These are phyloP conservation scores for Cystobasidiaceae sp. DNA, from an alignment of 1,284 basidiomycete genomes.

Conservation along the genomic window DNA sequence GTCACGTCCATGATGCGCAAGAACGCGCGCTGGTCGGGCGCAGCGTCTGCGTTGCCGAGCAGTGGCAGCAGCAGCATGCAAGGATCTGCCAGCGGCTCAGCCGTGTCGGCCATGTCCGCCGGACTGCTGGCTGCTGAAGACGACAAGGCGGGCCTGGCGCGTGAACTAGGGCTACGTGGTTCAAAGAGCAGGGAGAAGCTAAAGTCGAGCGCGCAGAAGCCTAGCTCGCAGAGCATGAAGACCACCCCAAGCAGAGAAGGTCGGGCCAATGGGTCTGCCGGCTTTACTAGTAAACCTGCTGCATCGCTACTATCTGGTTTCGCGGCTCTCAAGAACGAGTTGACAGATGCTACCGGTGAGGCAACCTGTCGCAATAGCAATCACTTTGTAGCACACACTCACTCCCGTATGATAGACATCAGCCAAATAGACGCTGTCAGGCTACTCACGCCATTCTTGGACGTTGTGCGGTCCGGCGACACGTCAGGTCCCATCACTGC, in stretches of 20 bases:
- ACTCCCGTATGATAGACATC: conserved; percentile 29
- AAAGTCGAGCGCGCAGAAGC: conserved; percentile 52
- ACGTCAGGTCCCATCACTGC: conserved; percentile 50
- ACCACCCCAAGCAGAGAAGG: conserved; percentile 39
- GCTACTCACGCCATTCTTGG: conserved; percentile 81
- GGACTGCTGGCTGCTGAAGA: conserved; percentile 9
- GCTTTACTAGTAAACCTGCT: conserved; percentile 3
- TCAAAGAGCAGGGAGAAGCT: conserved; percentile 39
- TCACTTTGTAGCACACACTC: conserved; percentile 5
- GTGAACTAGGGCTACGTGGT: conserved; percentile 65
- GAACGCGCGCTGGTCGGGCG: conserved; percentile 78
- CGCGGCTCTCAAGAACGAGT: conserved; percentile 70
- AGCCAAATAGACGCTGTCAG: conserved; percentile 44
- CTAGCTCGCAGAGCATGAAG: conserved; percentile 53
- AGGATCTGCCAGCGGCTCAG: not conserved
- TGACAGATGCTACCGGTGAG: conserved; percentile 69
- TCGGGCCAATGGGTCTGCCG: not conserved
- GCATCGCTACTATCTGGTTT: conserved; percentile 76
- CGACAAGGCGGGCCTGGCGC: conserved; percentile 49
- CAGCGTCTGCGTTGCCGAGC: not conserved
- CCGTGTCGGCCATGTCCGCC: conserved; percentile 4
- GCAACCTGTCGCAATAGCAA: conserved; percentile 22
- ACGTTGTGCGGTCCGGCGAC: conserved; percentile 72
- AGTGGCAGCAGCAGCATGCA: not conserved
- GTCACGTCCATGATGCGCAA: conserved; percentile 96